Percentiles rank a stretch among this genome's conserved stretches.
Evolutionary conservation across 345 rosid species (phyloP).

Genomic region (Populus pruinosa): DNA sequence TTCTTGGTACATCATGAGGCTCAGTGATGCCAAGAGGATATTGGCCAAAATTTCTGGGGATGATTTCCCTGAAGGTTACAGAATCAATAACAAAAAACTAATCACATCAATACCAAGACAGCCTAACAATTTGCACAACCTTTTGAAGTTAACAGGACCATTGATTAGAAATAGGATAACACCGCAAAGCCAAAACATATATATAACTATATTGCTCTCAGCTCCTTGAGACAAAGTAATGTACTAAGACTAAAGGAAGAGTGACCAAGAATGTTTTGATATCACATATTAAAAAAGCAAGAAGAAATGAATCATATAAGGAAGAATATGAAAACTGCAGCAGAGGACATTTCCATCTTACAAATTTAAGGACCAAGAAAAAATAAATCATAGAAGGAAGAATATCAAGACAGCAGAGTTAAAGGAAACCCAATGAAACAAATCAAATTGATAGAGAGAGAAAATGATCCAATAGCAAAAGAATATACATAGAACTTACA

Average conservation of each 20-base stretch:
- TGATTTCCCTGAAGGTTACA: neutral
- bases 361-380: neutral
- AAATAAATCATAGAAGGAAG: neutral
- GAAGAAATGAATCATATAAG: neutral
- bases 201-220: neutral
- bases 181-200: neutral
- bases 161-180: too few relatives aligned
- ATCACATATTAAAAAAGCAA: too few relatives aligned
- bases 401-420: neutral
- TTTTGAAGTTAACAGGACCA: neutral
- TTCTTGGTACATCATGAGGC: neutral
- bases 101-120: neutral
- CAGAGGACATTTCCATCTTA: neutral
- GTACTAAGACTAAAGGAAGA: neutral
- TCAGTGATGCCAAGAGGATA: neutral
- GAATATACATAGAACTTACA: conserved; percentile 47
- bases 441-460: neutral
- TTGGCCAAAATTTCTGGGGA: neutral
- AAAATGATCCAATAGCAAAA: neutral
- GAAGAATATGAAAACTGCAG: neutral
- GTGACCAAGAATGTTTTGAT: neutral
- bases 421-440: neutral
- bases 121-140: neutral
- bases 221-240: neutral
- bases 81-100: neutral